Conservation (phyloP, 768 basidiomycete genomes). For the Tylopilus intermedius region DNA sequence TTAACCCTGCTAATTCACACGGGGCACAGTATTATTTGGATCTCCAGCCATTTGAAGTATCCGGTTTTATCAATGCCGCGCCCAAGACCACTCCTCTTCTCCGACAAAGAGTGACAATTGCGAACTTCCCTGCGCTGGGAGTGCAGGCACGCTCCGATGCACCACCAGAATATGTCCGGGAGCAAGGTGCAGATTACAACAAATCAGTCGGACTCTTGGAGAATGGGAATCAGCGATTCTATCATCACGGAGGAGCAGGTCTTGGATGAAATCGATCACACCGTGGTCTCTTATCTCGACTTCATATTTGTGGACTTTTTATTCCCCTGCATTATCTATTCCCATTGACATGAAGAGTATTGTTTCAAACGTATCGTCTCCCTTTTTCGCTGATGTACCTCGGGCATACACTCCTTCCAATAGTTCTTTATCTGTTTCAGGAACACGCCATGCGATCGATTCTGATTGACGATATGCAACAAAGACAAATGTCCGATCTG, state of each 20-base stretch:
- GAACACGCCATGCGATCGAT: too few relatives aligned
- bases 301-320: neutral
- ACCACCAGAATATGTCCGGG: slow-evolving; percentile 48
- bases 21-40: slow-evolving; percentile 38
- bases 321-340: slow-evolving; percentile 6
- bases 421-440: too few relatives aligned
- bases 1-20: slow-evolving; percentile 13
- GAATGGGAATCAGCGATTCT: slow-evolving; percentile 53
- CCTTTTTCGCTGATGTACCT: slow-evolving; percentile 40
- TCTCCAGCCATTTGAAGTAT: slow-evolving; percentile 38
- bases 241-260: slow-evolving; percentile 17
- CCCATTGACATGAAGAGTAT: slow-evolving; percentile 41
- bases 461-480: too few relatives aligned
- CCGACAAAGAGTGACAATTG: slow-evolving; percentile 37
- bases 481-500: too few relatives aligned
- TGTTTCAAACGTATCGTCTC: slow-evolving; percentile 70
- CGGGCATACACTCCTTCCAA: slow-evolving; percentile 15
- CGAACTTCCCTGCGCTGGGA: slow-evolving; percentile 37
- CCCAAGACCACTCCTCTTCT: slow-evolving; percentile 18
- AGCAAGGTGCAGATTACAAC: slow-evolving; percentile 45
- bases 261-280: neutral
- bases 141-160: slow-evolving; percentile 41
- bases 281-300: too few relatives aligned
- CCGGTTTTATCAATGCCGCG: slow-evolving; percentile 36
- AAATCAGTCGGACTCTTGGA: slow-evolving; percentile 48